A percentile compares a stretch with the other conserved stretches of the same genome.
Evolutionary conservation across 2,329 filamentous ascomycete species (phyloP).

Genomic region (Colletotrichum caudatum): DNA sequence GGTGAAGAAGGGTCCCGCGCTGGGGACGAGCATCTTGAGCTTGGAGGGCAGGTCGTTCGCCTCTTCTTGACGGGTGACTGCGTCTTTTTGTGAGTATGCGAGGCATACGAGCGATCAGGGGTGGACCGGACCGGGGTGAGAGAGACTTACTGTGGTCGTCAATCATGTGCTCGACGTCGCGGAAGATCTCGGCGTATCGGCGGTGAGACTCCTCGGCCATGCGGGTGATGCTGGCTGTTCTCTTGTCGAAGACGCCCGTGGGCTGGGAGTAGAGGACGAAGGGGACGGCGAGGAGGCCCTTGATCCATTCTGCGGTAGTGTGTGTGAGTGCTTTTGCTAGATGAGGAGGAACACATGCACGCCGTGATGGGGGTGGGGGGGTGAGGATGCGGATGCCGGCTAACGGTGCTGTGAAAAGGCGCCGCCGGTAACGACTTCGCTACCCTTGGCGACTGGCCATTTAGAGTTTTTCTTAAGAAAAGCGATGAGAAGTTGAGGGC

Average conservation of each 20-base stretch:
- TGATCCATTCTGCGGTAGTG: slow-evolving; percentile 84
- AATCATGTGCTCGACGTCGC: slow-evolving; percentile 91
- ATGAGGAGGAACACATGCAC: background rate
- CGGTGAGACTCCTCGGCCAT: slow-evolving; percentile 86
- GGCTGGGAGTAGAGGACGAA: slow-evolving; percentile 98
- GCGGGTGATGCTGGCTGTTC: slow-evolving; percentile 72
- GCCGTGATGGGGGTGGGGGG: background rate
- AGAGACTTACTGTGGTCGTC: slow-evolving; percentile 83
- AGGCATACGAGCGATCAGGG: background rate
- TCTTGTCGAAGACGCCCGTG: slow-evolving; percentile 82
- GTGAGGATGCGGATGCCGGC: slow-evolving; percentile 22
- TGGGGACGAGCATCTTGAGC: slow-evolving; percentile 90
- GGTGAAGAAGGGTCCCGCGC: slow-evolving; percentile 94
- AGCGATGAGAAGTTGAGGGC: rapidly evolving
- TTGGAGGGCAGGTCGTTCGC: slow-evolving; percentile 82
- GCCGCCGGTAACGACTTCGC: background rate
- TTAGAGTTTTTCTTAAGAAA: too few relatives aligned
- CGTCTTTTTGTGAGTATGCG: slow-evolving; percentile 23
- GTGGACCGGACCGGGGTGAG: background rate
- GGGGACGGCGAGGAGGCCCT: slow-evolving; percentile 91
- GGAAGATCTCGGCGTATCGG: slow-evolving; percentile 94
- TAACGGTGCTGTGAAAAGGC: background rate
- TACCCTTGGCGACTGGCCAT: background rate
- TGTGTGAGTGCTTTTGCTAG: slow-evolving; percentile 16
- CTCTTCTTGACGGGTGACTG: slow-evolving; percentile 78